phyloP scores from a whole-genome alignment of 345 rosid species.

The Brassica incana region DNA sequence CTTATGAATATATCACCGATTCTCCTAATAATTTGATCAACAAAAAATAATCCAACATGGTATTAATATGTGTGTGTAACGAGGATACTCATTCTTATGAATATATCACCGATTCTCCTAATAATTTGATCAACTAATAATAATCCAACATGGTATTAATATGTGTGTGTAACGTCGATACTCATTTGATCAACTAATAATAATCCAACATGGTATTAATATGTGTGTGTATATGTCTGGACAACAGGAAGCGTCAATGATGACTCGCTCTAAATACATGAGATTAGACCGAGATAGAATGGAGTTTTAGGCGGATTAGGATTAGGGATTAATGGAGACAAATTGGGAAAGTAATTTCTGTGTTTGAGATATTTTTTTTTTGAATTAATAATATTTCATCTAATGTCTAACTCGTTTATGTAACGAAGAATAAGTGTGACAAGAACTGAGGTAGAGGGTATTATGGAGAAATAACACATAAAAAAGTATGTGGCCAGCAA shows the following conservation, averaged over 20 bases:
- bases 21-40: neutral
- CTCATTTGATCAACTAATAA: neutral
- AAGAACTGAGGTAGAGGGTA: no score
- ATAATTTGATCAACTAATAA: neutral
- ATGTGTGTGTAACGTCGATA: neutral
- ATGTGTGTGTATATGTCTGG: neutral
- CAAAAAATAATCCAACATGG: neutral
- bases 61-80: neutral
- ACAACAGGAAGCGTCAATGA: constrained; percentile 14
- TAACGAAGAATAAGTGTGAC: no score
- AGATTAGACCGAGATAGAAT: neutral
- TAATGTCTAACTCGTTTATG: no score
- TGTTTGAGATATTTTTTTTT: no score
- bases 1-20: neutral
- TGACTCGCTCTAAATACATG: constrained; percentile 16
- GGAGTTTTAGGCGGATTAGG: no score
- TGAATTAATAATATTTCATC: no score
- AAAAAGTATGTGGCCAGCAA: no score
- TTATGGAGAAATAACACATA: no score
- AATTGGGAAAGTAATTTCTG: no score
- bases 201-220: neutral
- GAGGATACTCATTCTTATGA: neutral
- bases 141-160: neutral
- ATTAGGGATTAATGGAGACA: no score
- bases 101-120: neutral